phyloP scores from a whole-genome alignment of 805 yeast genomes.

The Hanseniaspora hatyaiensis region DNA sequence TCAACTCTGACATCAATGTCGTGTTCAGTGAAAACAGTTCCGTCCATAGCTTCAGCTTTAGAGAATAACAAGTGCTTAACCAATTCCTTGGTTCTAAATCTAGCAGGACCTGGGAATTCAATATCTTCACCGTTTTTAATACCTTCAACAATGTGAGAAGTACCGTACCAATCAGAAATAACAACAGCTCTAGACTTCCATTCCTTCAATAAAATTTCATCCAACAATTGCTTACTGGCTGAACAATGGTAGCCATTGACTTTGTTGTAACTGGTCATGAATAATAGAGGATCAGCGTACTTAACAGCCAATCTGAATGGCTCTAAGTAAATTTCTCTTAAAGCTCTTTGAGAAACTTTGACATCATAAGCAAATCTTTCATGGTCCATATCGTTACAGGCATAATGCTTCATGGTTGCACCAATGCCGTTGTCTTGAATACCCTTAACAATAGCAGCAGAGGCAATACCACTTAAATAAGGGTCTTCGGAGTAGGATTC shows the following conservation, averaged over 20 bases:
- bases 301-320: slow-evolving; percentile 52
- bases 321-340: slow-evolving; percentile 51
- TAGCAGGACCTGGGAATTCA: slow-evolving; percentile 57
- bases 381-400: slow-evolving; percentile 52
- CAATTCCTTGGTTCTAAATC: slow-evolving; percentile 32
- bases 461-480: slow-evolving; percentile 34
- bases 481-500: slow-evolving; percentile 58
- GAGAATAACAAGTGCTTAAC: slow-evolving; percentile 35
- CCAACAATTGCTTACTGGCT: slow-evolving; percentile 35
- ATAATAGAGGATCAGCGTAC: slow-evolving; percentile 40
- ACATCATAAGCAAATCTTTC: slow-evolving; percentile 41
- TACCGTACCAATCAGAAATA: slow-evolving; percentile 59
- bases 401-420: slow-evolving; percentile 53
- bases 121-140: slow-evolving; percentile 48
- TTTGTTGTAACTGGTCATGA: slow-evolving; percentile 56
- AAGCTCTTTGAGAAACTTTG: slow-evolving; percentile 45
- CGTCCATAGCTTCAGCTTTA: slow-evolving; percentile 31
- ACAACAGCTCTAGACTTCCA: slow-evolving; percentile 47
- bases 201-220: slow-evolving; percentile 41
- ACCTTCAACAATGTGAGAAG: slow-evolving; percentile 37
- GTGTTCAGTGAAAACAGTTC: slow-evolving; percentile 14
- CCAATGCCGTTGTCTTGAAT: slow-evolving; percentile 41
- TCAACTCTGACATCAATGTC: slow-evolving; percentile 41
- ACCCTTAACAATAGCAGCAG: slow-evolving; percentile 43
- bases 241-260: slow-evolving; percentile 51